Base-by-base conservation (phyloP, 2,329 filamentous ascomycete genomes). In the Penicillium sp. region DNA sequence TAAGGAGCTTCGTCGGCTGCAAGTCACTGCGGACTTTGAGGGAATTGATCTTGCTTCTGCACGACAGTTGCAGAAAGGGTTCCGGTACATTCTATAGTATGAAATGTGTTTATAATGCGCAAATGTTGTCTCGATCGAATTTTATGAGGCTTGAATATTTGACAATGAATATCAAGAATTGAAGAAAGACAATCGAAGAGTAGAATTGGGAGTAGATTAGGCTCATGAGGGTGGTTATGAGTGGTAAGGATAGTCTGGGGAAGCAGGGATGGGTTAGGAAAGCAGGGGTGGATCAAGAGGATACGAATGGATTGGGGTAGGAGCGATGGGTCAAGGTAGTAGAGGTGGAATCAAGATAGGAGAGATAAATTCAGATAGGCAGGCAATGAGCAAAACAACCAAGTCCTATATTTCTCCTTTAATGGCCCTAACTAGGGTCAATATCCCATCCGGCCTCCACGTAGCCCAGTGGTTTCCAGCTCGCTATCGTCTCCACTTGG, bases 11-110 rank as follows among this genome's bases (percentile, higher is more conserved):
- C 72, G 64, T 55, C 77, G 72, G 55, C 62, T 85, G 64, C 72
- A 79, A 65, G 77, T 77, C 64, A 83, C 81, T 19, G 82, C 81
- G 0, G 78, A 83, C 58, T 60, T 80, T 21, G 81, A 85, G 65
- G 80, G 80, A 0, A 78, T 84, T 44, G 77, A 79, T 58, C 61
- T 84, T 55, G 78, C 75, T 0, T 75, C 77, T 11, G 82, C 83
- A 35, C 75, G 82, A 53, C 69, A 71, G 50, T 59, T 83, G 70
- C 82, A 85, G 69, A 82, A 81, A 71, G 83, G 82, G 1, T 85
- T 83, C 69, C 72, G 83, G 31, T 85, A 81, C 64, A 75, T 80
- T 61, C 70, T 81, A 53, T 82, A 60, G 51, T 26, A 16, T 29
- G 29, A 43, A 26, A 23, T 44, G 1, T 39, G n/a, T 48, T 1